Percentiles rank a stretch among this genome's conserved stretches.
These are phyloP conservation scores for Sordaria brevicollis DNA, from an alignment of 495 filamentous ascomycete species.

Conservation along the genomic window DNA sequence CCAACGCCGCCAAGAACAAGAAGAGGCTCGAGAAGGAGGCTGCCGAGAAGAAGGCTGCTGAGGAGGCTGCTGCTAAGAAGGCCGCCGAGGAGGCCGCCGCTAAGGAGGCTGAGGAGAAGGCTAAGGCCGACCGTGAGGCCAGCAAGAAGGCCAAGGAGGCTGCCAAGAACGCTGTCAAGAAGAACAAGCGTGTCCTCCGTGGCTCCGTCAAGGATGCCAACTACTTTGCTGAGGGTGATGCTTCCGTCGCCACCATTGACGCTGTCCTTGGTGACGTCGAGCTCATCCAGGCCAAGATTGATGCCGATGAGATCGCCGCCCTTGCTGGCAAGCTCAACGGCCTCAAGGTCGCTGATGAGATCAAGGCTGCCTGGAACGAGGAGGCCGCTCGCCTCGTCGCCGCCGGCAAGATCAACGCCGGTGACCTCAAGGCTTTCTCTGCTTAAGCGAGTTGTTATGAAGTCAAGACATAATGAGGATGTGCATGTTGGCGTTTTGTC, in stretches of 20 bases:
- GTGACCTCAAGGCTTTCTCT: slow-evolving; percentile 45
- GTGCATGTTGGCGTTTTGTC: background rate
- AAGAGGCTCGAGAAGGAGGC: slow-evolving; percentile 86
- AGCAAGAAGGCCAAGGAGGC: slow-evolving; percentile 97
- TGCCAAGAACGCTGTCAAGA: slow-evolving; percentile 96
- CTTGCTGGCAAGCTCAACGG: slow-evolving; percentile 68
- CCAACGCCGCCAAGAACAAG: slow-evolving; percentile 87
- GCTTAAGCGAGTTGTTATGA: slow-evolving; percentile 1
- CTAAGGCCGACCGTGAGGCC: slow-evolving; percentile 77
- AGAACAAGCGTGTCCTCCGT: slow-evolving; percentile 95
- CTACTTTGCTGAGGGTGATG: slow-evolving; percentile 67
- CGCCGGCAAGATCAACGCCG: slow-evolving; percentile 75
- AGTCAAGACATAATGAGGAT: background rate
- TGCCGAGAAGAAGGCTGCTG: slow-evolving; percentile 70
- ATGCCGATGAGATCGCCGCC: slow-evolving; percentile 74
- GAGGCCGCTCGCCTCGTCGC: slow-evolving; percentile 65
- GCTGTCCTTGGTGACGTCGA: slow-evolving; percentile 78
- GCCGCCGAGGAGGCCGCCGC: slow-evolving; percentile 76
- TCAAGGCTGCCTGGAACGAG: slow-evolving; percentile 53
- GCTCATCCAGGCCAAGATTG: slow-evolving; percentile 77
- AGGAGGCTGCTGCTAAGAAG: slow-evolving; percentile 66
- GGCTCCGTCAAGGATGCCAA: slow-evolving; percentile 90
- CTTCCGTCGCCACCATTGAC: slow-evolving; percentile 66
- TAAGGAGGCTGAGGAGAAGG: slow-evolving; percentile 97
- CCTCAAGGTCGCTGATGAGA: slow-evolving; percentile 57